Evolutionary conservation across 176 grass and related monocot species (phyloP).

Genomic region (Juncus inflexus): DNA sequence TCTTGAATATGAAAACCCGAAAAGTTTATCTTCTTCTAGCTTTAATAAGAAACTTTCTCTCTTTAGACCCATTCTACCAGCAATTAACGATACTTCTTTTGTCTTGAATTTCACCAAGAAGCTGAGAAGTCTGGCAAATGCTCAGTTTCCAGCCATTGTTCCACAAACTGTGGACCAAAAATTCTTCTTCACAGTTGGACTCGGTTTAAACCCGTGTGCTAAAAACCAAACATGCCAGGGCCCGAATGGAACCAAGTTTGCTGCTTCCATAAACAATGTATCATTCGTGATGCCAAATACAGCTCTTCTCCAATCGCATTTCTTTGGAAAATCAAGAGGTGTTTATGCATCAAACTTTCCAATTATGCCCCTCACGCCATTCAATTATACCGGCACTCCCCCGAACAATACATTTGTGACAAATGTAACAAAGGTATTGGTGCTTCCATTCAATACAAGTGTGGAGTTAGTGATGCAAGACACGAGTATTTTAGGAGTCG

Average conservation of each 20-base stretch:
- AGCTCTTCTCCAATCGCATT: slow-evolving; percentile 73
- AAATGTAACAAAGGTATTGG: slow-evolving; percentile 55
- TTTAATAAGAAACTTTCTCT: slow-evolving; percentile 34
- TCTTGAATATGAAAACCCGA: slow-evolving; percentile 47
- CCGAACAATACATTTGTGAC: slow-evolving; percentile 58
- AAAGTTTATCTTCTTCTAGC: neutral
- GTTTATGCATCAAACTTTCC: slow-evolving; percentile 67
- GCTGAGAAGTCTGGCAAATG: slow-evolving; percentile 64
- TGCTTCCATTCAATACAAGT: slow-evolving; percentile 47
- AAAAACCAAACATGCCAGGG: slow-evolving; percentile 61
- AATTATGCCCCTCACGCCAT: slow-evolving; percentile 22
- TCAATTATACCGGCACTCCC: slow-evolving; percentile 69
- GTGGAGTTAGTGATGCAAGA: slow-evolving; percentile 83
- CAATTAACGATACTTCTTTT: slow-evolving; percentile 54
- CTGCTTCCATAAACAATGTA: slow-evolving; percentile 65
- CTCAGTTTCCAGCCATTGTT: slow-evolving; percentile 47
- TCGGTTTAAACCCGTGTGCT: slow-evolving; percentile 50
- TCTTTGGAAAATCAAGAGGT: slow-evolving; percentile 43
- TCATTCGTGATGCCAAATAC: slow-evolving; percentile 53
- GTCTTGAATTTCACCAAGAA: slow-evolving; percentile 53
- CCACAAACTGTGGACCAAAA: slow-evolving; percentile 35
- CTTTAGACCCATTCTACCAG: slow-evolving; percentile 35
- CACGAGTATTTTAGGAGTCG: slow-evolving; percentile 48
- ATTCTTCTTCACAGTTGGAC: slow-evolving; percentile 73
- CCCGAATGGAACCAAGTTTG: slow-evolving; percentile 56